Percentiles rank a stretch among this genome's conserved stretches.
Evolutionary conservation across 2,329 filamentous ascomycete species (phyloP).

Genomic region (Plectosphaerella plurivora): DNA sequence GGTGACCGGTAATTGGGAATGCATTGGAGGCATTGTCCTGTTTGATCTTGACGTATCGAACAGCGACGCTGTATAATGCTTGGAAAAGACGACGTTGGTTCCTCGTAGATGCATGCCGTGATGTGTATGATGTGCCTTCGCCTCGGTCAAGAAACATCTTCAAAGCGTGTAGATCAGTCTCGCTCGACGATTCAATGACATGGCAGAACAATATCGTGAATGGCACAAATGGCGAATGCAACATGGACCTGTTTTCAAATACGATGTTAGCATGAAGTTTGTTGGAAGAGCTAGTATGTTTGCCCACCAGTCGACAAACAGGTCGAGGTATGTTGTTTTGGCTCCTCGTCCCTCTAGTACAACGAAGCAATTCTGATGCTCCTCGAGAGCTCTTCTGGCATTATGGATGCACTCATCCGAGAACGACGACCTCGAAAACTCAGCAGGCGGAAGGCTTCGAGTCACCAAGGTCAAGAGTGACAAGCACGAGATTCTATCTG

Average conservation of each 20-base stretch:
- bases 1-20: background rate
- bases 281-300: too few relatives aligned
- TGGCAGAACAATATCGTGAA: slow-evolving; percentile 21
- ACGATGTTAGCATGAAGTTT: background rate
- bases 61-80: slow-evolving; percentile 15
- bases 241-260: slow-evolving; percentile 11
- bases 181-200: slow-evolving; percentile 30
- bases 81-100: slow-evolving; percentile 16
- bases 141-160: slow-evolving; percentile 10
- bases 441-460: slow-evolving; percentile 14
- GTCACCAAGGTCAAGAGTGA: slow-evolving; percentile 19
- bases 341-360: background rate
- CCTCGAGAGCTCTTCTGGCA: slow-evolving; percentile 14
- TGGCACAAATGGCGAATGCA: slow-evolving; percentile 15
- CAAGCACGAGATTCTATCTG: slow-evolving; percentile 14
- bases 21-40: background rate
- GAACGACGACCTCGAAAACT: slow-evolving; percentile 6
- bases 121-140: slow-evolving; percentile 2
- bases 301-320: background rate
- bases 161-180: slow-evolving; percentile 30
- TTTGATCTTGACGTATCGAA: background rate
- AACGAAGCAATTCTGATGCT: slow-evolving; percentile 11
- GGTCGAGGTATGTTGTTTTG: background rate
- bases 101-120: slow-evolving; percentile 1
- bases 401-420: slow-evolving; percentile 16